phyloP scores from a whole-genome alignment of 1,139 yeast species.

The Yamadazyma songkhlaensis region DNA sequence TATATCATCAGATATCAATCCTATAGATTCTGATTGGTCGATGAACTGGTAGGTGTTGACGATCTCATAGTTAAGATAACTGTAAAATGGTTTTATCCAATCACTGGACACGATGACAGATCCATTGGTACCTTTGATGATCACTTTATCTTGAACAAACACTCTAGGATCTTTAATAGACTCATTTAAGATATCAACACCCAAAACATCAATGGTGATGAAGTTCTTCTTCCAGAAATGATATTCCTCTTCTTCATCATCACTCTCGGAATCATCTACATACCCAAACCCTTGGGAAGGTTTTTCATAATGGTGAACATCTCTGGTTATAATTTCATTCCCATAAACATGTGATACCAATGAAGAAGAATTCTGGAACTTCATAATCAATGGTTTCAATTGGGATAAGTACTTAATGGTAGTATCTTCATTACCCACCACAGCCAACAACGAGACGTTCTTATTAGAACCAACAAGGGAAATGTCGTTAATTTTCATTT shows the following conservation, averaged over 20 bases:
- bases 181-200: slow-evolving; percentile 11
- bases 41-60: slow-evolving; percentile 5
- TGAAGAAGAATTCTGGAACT: background rate
- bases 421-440: slow-evolving; percentile 15
- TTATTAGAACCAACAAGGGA: slow-evolving; percentile 15
- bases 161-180: background rate
- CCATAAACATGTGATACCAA: slow-evolving; percentile 1
- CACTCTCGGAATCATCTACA: slow-evolving; percentile 24
- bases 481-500: slow-evolving; percentile 19
- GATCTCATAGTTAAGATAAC: slow-evolving; percentile 3
- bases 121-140: background rate
- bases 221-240: slow-evolving; percentile 7
- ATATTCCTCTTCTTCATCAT: slow-evolving; percentile 4
- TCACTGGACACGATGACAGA: slow-evolving; percentile 8
- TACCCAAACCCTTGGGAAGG: slow-evolving; percentile 36
- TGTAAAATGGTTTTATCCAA: slow-evolving; percentile 9
- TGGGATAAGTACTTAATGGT: slow-evolving; percentile 27
- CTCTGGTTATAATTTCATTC: background rate
- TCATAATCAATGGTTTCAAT: slow-evolving; percentile 30
- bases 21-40: slow-evolving; percentile 9
- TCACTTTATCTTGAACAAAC: background rate
- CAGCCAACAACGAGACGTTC: slow-evolving; percentile 18
- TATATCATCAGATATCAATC: slow-evolving; percentile 22
- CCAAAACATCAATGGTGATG: slow-evolving; percentile 6
- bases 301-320: no score